A percentile compares a stretch with the other conserved stretches of the same genome.
Evolutionary conservation across 768 basidiomycete species (phyloP).

Genomic region (Ramaria rubella): DNA sequence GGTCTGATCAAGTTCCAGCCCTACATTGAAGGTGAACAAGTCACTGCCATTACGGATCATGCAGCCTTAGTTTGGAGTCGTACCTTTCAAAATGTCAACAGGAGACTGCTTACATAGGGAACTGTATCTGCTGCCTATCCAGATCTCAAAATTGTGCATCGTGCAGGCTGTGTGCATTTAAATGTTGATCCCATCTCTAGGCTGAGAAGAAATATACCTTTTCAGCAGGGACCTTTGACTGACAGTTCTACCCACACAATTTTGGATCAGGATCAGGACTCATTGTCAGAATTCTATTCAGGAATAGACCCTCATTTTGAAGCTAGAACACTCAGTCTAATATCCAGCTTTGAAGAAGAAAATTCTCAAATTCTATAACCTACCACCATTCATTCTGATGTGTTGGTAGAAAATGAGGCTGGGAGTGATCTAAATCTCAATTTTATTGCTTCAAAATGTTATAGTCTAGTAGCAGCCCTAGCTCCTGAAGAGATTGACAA

Average conservation of each 20-base stretch:
- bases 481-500: background rate
- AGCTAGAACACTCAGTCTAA: background rate
- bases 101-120: slow-evolving; percentile 10
- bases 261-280: background rate
- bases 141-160: slow-evolving; percentile 10
- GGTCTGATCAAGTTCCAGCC: slow-evolving; percentile 15
- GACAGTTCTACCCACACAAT: background rate
- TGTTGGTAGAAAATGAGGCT: background rate
- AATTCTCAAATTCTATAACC: background rate
- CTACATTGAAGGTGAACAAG: slow-evolving; percentile 16
- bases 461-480: background rate
- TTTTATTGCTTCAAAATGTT: slow-evolving; percentile 6
- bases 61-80: slow-evolving; percentile 13
- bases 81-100: slow-evolving; percentile 14
- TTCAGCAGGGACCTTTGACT: background rate
- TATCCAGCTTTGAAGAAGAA: background rate
- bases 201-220: background rate
- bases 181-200: slow-evolving; percentile 14
- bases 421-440: slow-evolving; percentile 2
- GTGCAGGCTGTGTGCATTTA: slow-evolving; percentile 13
- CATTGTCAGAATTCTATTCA: background rate
- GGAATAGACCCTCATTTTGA: background rate
- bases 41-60: slow-evolving; percentile 13
- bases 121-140: slow-evolving; percentile 12
- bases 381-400: background rate